phyloP scores from a whole-genome alignment of 306 rosid species.

The Biancaea sappan region DNA sequence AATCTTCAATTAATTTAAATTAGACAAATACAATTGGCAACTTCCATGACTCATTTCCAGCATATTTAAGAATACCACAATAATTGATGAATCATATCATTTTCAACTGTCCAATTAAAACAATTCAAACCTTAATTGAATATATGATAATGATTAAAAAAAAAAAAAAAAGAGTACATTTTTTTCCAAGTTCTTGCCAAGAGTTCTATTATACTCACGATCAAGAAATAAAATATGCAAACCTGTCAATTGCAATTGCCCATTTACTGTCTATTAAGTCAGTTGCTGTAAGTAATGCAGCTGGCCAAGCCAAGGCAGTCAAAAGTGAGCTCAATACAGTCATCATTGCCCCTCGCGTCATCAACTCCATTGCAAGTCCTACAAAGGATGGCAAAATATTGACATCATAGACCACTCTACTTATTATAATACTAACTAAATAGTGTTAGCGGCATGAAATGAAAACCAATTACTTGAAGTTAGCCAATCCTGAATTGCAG shows the following conservation, averaged over 20 bases:
- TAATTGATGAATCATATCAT: background rate
- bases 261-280: constrained; percentile 74
- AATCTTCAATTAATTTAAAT: background rate
- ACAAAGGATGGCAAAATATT: constrained; percentile 30
- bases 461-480: constrained; percentile 60
- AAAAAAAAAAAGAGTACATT: constrained; percentile 15
- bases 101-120: constrained; percentile 3
- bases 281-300: constrained; percentile 60
- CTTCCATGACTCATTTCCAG: background rate
- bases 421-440: background rate
- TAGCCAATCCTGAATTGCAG: constrained; percentile 74
- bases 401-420: constrained; percentile 23
- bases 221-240: constrained; percentile 31
- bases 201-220: constrained; percentile 17
- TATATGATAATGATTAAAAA: constrained; percentile 18
- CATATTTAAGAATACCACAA: background rate
- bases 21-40: background rate
- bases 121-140: constrained; percentile 36
- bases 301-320: constrained; percentile 74
- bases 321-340: constrained; percentile 66
- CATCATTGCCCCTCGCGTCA: constrained; percentile 83
- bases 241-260: constrained; percentile 76
- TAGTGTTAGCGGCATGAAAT: constrained; percentile 13
- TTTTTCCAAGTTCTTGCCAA: constrained; percentile 14
- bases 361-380: constrained; percentile 65